These are phyloP conservation scores for Hypsizygus marmoreus DNA, from an alignment of 768 basidiomycete genomes.

Conservation along the genomic window DNA sequence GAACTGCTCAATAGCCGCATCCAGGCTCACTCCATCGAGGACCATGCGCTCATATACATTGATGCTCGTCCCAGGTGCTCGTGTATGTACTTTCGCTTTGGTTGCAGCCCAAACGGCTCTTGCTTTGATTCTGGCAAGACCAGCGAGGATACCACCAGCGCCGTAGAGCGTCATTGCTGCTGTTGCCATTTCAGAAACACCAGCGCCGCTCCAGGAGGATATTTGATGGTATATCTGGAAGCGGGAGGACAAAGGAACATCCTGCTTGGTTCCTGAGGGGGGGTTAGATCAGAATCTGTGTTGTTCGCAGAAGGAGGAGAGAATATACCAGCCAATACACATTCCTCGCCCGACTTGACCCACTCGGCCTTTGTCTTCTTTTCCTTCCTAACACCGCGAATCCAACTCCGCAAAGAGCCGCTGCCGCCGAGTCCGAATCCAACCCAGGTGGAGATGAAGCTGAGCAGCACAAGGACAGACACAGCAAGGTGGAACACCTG, in stretches of 20 bases:
- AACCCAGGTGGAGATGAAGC: constrained; percentile 44
- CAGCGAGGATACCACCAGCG: constrained; percentile 29
- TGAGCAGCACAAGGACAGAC: constrained; percentile 61
- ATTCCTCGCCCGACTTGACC: constrained; percentile 32
- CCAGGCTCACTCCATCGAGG: constrained; percentile 49
- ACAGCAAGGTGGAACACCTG: constrained; percentile 68
- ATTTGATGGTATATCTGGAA: constrained; percentile 59
- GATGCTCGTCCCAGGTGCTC: constrained; percentile 21
- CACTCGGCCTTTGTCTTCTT: constrained; percentile 23
- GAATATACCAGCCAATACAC: constrained; percentile 32
- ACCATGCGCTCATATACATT: constrained; percentile 58
- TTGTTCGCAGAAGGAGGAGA: neutral
- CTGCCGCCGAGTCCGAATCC: constrained; percentile 33
- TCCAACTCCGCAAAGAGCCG: neutral
- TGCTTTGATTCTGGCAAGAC: constrained; percentile 42
- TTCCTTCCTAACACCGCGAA: constrained; percentile 4
- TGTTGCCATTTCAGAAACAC: constrained; percentile 53
- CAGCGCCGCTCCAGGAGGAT: constrained; percentile 38
- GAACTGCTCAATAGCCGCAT: constrained; percentile 51
- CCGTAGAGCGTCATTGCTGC: constrained; percentile 56
- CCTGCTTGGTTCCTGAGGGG: constrained; percentile 20
- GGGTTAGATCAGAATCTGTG: neutral
- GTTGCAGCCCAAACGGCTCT: constrained; percentile 36
- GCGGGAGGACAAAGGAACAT: constrained; percentile 39
- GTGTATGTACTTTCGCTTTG: constrained; percentile 14